Base-by-base conservation (phyloP, 176 grass and related monocot genomes). In the Triticum turgidum region DNA sequence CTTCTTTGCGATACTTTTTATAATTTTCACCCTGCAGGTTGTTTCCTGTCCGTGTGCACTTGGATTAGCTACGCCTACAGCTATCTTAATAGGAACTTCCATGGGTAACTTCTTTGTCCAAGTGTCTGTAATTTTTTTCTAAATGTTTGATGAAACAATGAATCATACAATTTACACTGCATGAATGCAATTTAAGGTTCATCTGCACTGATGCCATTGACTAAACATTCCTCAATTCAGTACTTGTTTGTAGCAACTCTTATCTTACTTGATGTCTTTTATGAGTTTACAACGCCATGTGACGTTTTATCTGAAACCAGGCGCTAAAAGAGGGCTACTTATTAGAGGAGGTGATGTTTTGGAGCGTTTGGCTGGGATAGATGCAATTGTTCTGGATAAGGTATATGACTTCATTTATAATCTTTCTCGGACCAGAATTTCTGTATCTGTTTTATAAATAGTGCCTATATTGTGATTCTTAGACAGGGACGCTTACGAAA, bases 291-390 rank as follows among this genome's bases (percentile, higher is more conserved):
- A 82, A 62, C 29, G 10, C 67, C 30, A 2, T 82, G 47, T 22
- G 63, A 22, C 29, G 42, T 42, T 42, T 42, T 18, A 21, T 81
- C n/a, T 88, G 62, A 11, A 84, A 92, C 20, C 78, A 98, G 96
- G 96, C 84, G 96, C 96, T 85, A 98, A 94, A 83, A 61, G 90
- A 88, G 93, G 96, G 65, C 86, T 98, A 87, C 93, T 98, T 84
- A 96, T 98, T 47, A 94, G 93, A 94, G 93, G 93, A 80, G 96
- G 93, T 72, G 92, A 96, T 91, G 96, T 98, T 89, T 96, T 98
- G 86, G 92, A 98, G 85, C 89, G 92, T 51, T 87, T 98, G 83
- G 90, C 96, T 83, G 86, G 86, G 77, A 87, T 96, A 64, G 87
- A 96, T 91, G 42, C 91, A 67, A 79, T 98, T 92, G 82, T 94